Percentiles rank a stretch among this genome's conserved stretches.
phyloP scores from a whole-genome alignment of 2,329 filamentous ascomycete species.

The Ceratocystis variospora region DNA sequence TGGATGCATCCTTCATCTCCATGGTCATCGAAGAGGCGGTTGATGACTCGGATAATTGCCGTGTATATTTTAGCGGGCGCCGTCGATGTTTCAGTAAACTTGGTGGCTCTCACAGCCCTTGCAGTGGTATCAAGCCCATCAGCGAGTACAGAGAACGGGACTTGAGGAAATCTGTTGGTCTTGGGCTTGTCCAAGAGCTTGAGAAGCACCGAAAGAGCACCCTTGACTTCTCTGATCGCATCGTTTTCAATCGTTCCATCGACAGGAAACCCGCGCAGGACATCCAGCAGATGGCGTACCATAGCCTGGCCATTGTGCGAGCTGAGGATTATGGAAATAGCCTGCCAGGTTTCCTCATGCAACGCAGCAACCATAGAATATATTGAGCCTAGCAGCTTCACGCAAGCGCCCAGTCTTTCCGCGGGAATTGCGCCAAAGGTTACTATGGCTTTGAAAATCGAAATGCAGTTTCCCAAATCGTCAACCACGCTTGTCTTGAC shows the following conservation, averaged over 20 bases:
- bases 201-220: slow-evolving; percentile 48
- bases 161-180: slow-evolving; percentile 43
- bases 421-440: slow-evolving; percentile 57
- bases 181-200: slow-evolving; percentile 45
- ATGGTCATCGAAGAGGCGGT: slow-evolving; percentile 39
- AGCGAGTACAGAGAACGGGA: slow-evolving; percentile 45
- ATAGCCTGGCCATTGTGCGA: slow-evolving; percentile 61
- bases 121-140: slow-evolving; percentile 37
- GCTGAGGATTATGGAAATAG: slow-evolving; percentile 54
- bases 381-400: slow-evolving; percentile 59
- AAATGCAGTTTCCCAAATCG: slow-evolving; percentile 54
- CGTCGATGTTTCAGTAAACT: slow-evolving; percentile 13
- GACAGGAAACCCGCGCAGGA: slow-evolving; percentile 37
- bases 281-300: slow-evolving; percentile 50
- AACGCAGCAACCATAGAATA: slow-evolving; percentile 50
- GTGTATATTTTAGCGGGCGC: slow-evolving; percentile 33
- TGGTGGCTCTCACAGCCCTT: slow-evolving; percentile 13
- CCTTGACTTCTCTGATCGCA: slow-evolving; percentile 43
- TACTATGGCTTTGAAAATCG: slow-evolving; percentile 54
- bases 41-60: slow-evolving; percentile 39
- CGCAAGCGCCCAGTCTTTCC: slow-evolving; percentile 47
- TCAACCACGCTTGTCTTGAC: slow-evolving; percentile 49
- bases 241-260: slow-evolving; percentile 38
- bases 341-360: slow-evolving; percentile 53
- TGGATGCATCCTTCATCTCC: slow-evolving; percentile 37